These are phyloP conservation scores for Starmerella vitae DNA, from an alignment of 805 yeast species.

Conservation along the genomic window DNA sequence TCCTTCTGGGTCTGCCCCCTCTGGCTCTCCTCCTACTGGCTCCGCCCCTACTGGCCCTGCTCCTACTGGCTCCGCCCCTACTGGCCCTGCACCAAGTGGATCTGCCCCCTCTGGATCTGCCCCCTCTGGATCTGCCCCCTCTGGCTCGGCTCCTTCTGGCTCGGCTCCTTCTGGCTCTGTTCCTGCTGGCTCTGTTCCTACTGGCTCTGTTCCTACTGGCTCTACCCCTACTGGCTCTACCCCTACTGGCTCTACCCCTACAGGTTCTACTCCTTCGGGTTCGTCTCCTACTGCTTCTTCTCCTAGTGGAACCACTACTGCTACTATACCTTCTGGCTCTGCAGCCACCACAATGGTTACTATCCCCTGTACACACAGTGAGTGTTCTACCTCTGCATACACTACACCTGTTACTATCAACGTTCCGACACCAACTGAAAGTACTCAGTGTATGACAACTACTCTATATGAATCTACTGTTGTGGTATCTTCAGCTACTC, in stretches of 20 bases:
- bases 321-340: background rate
- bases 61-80: background rate
- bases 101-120: background rate
- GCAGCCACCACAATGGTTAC: slow-evolving; percentile 3
- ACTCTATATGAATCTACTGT: slow-evolving; percentile 1
- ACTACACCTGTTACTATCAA: slow-evolving; percentile 3
- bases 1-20: background rate
- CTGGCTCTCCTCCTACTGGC: background rate
- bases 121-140: background rate
- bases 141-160: background rate
- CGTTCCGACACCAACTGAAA: slow-evolving; percentile 3
- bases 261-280: background rate
- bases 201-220: background rate
- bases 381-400: slow-evolving; percentile 1
- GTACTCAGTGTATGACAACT: slow-evolving; percentile 9
- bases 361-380: slow-evolving; percentile 8
- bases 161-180: background rate
- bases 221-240: background rate
- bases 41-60: background rate
- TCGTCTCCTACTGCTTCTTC: background rate
- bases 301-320: background rate
- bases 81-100: background rate
- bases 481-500: slow-evolving; percentile 4
- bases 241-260: background rate
- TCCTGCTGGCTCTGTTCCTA: background rate